Evolutionary conservation across 768 basidiomycete species (phyloP).

Genomic region (Xanthoconium purpureum): DNA sequence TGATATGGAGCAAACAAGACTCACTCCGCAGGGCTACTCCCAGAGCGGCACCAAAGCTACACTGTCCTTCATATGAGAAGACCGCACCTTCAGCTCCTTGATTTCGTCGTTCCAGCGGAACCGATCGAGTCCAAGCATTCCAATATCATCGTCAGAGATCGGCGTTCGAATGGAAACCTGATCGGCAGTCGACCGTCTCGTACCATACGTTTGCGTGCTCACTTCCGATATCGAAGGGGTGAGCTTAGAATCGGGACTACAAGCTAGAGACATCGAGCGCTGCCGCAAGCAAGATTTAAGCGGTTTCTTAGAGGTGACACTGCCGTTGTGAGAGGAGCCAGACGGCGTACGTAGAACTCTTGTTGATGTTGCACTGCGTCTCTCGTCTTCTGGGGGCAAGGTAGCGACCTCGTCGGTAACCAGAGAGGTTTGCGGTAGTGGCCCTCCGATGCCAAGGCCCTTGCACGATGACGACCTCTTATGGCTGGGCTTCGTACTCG

Average conservation of each 20-base stretch:
- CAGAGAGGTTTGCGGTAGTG: neutral
- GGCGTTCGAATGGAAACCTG: slow-evolving; percentile 17
- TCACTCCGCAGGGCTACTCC: neutral
- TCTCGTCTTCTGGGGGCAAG: neutral
- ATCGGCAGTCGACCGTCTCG: slow-evolving; percentile 2
- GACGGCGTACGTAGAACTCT: too few relatives aligned
- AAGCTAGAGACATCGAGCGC: neutral
- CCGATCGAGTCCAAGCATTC: slow-evolving; percentile 27
- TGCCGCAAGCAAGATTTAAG: slow-evolving; percentile 14
- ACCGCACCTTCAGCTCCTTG: slow-evolving; percentile 6
- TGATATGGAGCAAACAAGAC: too few relatives aligned
- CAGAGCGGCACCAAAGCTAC: slow-evolving; percentile 17
- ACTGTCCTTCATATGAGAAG: slow-evolving; percentile 21
- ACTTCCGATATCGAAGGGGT: slow-evolving; percentile 7
- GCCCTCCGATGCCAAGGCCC: slow-evolving; percentile 6
- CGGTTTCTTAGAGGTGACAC: slow-evolving; percentile 1
- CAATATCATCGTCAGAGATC: slow-evolving; percentile 15
- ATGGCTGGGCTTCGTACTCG: slow-evolving; percentile 1
- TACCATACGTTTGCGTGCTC: neutral
- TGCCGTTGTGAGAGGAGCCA: neutral
- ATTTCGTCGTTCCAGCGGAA: slow-evolving; percentile 20
- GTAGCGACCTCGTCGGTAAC: neutral
- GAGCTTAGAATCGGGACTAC: neutral
- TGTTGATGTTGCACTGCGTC: neutral
- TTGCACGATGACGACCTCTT: slow-evolving; percentile 11